Evolutionary conservation across 169 alveolate genomes (phyloP).

Genomic region (Plasmodium adleri): DNA sequence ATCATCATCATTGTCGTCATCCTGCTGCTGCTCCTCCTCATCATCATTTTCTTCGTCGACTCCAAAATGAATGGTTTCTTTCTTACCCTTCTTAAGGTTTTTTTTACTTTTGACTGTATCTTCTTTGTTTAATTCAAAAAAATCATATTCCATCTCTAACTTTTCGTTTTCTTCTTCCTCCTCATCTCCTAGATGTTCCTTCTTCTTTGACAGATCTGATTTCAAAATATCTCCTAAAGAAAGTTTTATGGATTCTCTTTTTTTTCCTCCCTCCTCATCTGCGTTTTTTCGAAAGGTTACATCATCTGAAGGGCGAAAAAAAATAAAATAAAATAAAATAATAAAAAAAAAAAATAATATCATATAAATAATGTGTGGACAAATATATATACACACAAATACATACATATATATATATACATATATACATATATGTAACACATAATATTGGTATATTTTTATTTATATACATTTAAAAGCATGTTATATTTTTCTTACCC

Average conservation of each 20-base stretch:
- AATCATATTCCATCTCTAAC: constrained; percentile 49
- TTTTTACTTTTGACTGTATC: neutral
- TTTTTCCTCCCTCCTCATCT: neutral
- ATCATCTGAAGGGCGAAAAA: constrained; percentile 18
- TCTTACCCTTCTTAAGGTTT: neutral
- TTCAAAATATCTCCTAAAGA: constrained; percentile 32
- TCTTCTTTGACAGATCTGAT: constrained; percentile 31
- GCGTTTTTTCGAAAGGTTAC: constrained; percentile 11
- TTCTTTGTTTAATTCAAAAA: constrained; percentile 47
- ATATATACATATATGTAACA: constrained; percentile 4
- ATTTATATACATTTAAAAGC: neutral
- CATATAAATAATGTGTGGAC: too few species aligned
- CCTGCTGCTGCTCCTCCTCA: neutral
- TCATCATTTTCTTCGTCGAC: neutral
- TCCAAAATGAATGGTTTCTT: constrained; percentile 1
- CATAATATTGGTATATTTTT: neutral
- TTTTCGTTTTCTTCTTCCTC: constrained; percentile 29
- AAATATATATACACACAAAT: neutral
- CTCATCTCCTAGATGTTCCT: neutral
- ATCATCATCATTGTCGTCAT: neutral
- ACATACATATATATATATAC: constrained; percentile 7
- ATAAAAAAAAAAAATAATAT: neutral
- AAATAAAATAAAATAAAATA: neutral
- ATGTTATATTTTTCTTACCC: neutral
- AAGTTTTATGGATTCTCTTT: constrained; percentile 4